Conservation (phyloP, 2,329 filamentous ascomycete species). For the Claviceps fusiformis region DNA sequence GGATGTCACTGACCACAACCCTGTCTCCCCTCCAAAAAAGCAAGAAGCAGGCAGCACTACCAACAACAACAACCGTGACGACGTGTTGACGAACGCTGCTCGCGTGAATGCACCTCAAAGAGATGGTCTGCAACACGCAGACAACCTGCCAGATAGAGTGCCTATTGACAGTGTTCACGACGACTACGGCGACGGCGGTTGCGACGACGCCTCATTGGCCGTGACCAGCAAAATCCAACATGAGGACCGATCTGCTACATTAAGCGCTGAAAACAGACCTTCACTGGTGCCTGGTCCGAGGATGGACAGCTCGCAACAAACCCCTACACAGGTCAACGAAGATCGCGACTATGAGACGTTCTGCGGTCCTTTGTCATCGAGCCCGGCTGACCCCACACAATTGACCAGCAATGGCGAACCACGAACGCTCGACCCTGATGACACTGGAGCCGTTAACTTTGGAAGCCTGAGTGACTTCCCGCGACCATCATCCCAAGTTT, state of each 20-base stretch:
- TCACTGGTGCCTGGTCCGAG: slow-evolving; percentile 4
- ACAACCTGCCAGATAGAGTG: slow-evolving; percentile 1
- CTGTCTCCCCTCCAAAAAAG: slow-evolving; percentile 1
- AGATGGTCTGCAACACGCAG: slow-evolving; percentile 1
- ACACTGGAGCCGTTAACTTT: slow-evolving; percentile 37
- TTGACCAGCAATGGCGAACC: slow-evolving; percentile 16
- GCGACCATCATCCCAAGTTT: slow-evolving; percentile 27
- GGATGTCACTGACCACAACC: slow-evolving; percentile 2
- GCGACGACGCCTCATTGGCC: not conserved
- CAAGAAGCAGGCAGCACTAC: slow-evolving; percentile 2
- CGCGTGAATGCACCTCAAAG: not conserved
- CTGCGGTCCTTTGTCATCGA: slow-evolving; percentile 16
- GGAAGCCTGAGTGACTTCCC: slow-evolving; percentile 21
- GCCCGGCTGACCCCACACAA: slow-evolving; percentile 15
- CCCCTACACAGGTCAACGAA: slow-evolving; percentile 42
- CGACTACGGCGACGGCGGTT: not conserved
- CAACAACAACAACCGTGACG: not conserved
- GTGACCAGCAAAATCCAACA: slow-evolving; percentile 3
- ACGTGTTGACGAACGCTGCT: slow-evolving; percentile 1
- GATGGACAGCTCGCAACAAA: slow-evolving; percentile 36
- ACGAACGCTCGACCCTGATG: slow-evolving; percentile 29
- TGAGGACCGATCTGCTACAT: slow-evolving; percentile 6
- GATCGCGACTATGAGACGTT: slow-evolving; percentile 41
- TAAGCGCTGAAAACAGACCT: not conserved
- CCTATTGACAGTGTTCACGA: not conserved